phyloP scores from a whole-genome alignment of 257 asterid genomes.

The Solanum pimpinellifolium region DNA sequence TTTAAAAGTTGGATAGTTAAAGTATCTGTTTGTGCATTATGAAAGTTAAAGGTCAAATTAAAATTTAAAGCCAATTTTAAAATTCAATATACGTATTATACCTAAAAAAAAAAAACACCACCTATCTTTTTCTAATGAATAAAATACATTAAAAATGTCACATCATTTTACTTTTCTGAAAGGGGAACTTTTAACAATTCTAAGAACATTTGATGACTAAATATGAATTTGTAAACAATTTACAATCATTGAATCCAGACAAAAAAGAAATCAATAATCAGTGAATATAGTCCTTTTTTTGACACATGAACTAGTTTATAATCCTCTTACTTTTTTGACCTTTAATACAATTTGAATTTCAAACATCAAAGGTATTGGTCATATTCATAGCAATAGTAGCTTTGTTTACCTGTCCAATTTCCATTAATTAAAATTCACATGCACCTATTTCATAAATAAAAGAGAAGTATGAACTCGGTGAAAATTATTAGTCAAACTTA shows the following conservation, averaged over 20 bases:
- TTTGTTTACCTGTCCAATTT: not conserved
- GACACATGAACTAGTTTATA: not conserved
- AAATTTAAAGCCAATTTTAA: no score
- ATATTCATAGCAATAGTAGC: not conserved
- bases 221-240: not conserved
- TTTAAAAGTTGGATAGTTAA: no score
- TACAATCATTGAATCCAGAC: not conserved
- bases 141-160: not conserved
- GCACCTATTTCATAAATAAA: not conserved
- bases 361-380: not conserved
- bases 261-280: not conserved
- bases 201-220: not conserved
- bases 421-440: not conserved
- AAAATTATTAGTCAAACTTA: no score
- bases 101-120: no score
- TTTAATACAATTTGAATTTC: not conserved
- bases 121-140: not conserved
- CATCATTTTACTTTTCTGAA: not conserved
- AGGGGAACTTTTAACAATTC: not conserved
- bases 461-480: not conserved
- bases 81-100: no score
- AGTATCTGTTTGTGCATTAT: no score
- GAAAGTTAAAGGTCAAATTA: no score
- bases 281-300: not conserved
- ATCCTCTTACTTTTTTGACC: not conserved